A percentile compares a stretch with the other conserved stretches of the same genome.
phyloP scores from a whole-genome alignment of 768 basidiomycete species.

The Suillus luteus region DNA sequence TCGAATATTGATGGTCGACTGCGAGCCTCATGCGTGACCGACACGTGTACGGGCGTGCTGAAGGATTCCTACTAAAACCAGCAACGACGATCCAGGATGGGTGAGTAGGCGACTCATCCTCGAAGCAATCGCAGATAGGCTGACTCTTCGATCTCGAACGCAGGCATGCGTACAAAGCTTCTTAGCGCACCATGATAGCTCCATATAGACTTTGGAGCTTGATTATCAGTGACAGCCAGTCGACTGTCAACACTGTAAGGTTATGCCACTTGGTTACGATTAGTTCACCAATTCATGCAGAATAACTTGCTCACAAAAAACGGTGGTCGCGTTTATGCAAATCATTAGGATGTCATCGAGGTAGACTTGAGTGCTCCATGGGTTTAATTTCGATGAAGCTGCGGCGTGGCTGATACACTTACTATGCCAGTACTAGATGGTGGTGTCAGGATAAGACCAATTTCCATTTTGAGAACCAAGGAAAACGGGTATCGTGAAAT shows the following conservation, averaged over 20 bases:
- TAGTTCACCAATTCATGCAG: background rate
- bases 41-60: background rate
- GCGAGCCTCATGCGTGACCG: background rate
- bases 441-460: constrained; percentile 2
- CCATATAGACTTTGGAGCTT: background rate
- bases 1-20: background rate
- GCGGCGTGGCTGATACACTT: background rate
- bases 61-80: background rate
- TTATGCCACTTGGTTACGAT: background rate
- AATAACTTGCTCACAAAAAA: background rate
- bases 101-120: background rate
- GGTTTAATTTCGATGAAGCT: background rate
- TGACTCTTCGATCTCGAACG: background rate
- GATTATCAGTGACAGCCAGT: background rate
- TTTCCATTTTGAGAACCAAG: constrained; percentile 12
- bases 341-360: background rate
- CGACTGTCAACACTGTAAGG: background rate
- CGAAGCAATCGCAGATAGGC: background rate
- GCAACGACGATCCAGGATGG: background rate
- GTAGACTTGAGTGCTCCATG: background rate
- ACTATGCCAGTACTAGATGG: background rate
- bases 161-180: background rate
- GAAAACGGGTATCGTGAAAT: constrained; percentile 7
- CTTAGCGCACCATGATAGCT: background rate
- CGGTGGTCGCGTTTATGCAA: background rate